A percentile compares a stretch with the other conserved stretches of the same genome.
Conservation (phyloP, 495 filamentous ascomycete genomes). For the Daldinia vernicosa region DNA sequence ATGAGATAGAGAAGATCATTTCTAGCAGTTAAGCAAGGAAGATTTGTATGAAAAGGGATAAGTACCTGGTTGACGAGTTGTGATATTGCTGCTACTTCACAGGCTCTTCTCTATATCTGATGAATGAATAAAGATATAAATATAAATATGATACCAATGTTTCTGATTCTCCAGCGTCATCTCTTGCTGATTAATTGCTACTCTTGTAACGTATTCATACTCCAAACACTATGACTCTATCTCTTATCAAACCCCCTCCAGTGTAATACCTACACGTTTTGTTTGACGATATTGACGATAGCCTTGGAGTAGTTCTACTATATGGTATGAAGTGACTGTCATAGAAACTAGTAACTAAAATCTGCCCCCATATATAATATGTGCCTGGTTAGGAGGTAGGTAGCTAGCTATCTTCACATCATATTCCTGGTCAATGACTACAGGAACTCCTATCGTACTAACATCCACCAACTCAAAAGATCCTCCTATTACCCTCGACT, state of each 20-base stretch:
- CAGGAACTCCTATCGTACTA: not conserved
- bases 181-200: not conserved
- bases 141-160: not conserved
- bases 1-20: slow-evolving; percentile 72
- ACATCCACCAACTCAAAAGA: not conserved
- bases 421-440: not conserved
- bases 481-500: not conserved
- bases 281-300: not conserved
- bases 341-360: not conserved
- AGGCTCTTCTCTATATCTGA: not conserved
- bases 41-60: not conserved
- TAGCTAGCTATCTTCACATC: too few relatives aligned
- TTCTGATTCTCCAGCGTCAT: not conserved
- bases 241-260: not conserved
- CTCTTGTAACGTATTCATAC: not conserved
- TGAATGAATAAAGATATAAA: not conserved
- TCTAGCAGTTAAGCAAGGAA: slow-evolving; percentile 35
- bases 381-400: too few relatives aligned
- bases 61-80: not conserved
- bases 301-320: not conserved
- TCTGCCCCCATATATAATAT: not conserved
- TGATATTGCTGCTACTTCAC: not conserved
- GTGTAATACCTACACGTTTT: not conserved
- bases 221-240: too few relatives aligned
- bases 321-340: not conserved